Evolutionary conservation across 2,329 filamentous ascomycete genomes (phyloP).

Genomic region (Domatiomyces catenatus): DNA sequence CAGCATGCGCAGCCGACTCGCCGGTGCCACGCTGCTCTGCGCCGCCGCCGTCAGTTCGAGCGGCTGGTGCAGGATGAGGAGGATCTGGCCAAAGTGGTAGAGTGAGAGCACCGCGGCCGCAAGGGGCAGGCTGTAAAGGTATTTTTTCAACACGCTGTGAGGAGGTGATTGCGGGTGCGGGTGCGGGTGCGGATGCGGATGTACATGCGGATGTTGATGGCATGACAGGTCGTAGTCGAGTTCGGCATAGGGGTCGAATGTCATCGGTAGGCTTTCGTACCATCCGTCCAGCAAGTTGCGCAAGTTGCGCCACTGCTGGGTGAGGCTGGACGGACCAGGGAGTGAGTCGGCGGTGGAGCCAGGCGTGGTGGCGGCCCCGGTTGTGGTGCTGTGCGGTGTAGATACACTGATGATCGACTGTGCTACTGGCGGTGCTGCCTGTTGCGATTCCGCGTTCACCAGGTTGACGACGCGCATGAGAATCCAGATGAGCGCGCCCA

Average conservation of each 20-base stretch:
- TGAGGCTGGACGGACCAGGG: conserved; percentile 34
- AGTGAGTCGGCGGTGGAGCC: conserved; percentile 5
- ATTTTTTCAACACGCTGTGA: conserved; percentile 24
- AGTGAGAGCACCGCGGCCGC: conserved; percentile 51
- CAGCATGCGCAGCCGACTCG: conserved; percentile 40
- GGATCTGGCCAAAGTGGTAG: conserved; percentile 49
- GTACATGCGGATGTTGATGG: neutral
- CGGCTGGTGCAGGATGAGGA: conserved; percentile 45
- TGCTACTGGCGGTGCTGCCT: neutral
- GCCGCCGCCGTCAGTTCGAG: conserved; percentile 33
- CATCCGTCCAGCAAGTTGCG: conserved; percentile 43
- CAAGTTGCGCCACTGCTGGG: conserved; percentile 40
- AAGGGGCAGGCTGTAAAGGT: conserved; percentile 49
- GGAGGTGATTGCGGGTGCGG: neutral
- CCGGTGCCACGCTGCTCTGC: conserved; percentile 32
- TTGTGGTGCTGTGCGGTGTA: neutral
- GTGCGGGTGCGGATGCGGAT: neutral
- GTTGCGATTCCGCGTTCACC: neutral
- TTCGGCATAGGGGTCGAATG: conserved; percentile 42
- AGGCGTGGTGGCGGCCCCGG: conserved; percentile 21
- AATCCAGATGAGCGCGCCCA: conserved; percentile 51
- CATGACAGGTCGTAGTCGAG: conserved; percentile 22
- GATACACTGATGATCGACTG: neutral
- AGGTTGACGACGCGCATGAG: conserved; percentile 43
- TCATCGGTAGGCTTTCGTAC: conserved; percentile 43